These are phyloP conservation scores for Penicillium digitatum DNA, from an alignment of 2,329 filamentous ascomycete species.

Conservation along the genomic window DNA sequence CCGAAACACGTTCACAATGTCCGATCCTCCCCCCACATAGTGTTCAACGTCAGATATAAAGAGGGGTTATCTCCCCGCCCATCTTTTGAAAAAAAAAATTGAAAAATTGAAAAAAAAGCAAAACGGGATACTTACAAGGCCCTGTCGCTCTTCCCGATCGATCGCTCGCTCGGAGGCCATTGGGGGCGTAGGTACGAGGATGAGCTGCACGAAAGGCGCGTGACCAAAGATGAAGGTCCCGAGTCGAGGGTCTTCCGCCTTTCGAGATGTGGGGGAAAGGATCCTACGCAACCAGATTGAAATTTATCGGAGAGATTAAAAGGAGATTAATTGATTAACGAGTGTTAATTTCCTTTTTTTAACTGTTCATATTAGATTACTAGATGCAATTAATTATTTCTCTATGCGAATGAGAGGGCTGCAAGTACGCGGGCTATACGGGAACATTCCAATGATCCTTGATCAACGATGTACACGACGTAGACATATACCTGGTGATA, in stretches of 20 bases:
- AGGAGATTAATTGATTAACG: not conserved
- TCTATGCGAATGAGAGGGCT: not conserved
- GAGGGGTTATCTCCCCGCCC: not conserved
- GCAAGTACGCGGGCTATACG: conserved; percentile 3
- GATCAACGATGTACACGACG: not conserved
- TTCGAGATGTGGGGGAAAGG: conserved; percentile 15
- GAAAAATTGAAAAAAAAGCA: too few relatives aligned
- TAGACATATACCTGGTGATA: not conserved
- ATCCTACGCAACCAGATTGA: not conserved
- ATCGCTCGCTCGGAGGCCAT: conserved; percentile 46
- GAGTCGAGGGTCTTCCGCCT: conserved; percentile 25
- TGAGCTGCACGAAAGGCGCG: conserved; percentile 48
- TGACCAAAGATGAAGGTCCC: conserved; percentile 34
- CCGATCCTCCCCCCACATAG: not conserved
- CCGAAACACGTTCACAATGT: conserved; percentile 10
- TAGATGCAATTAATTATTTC: not conserved
- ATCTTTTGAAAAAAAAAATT: conserved; percentile 2
- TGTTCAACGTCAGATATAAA: conserved; percentile 5
- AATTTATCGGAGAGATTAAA: not conserved
- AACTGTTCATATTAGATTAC: not conserved
- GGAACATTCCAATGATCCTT: not conserved
- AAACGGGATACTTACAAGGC: conserved; percentile 41
- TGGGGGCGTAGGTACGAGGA: conserved; percentile 48
- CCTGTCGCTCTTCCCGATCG: conserved; percentile 49
- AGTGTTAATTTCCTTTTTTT: not conserved